phyloP scores from a whole-genome alignment of 805 yeast species.

The Scheffersomyces ergatensis region DNA sequence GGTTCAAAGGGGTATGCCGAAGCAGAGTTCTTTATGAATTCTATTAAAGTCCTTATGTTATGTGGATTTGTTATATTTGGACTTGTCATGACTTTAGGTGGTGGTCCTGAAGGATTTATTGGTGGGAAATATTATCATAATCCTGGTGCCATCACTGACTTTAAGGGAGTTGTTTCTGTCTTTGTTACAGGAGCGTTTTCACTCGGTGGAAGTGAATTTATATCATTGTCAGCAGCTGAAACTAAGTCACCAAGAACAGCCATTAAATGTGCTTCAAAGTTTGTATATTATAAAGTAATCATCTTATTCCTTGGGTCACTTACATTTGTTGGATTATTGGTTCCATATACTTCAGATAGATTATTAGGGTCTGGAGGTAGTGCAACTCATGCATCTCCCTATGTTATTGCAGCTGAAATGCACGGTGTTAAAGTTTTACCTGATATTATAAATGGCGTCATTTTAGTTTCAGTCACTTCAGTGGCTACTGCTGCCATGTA shows the following conservation, averaged over 20 bases:
- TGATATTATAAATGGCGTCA: slow-evolving; percentile 41
- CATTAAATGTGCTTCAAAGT: slow-evolving; percentile 38
- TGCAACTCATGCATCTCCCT: slow-evolving; percentile 38
- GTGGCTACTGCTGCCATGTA: slow-evolving; percentile 43
- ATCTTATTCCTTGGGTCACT: slow-evolving; percentile 39
- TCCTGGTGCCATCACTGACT: slow-evolving; percentile 35
- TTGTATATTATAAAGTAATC: slow-evolving; percentile 35
- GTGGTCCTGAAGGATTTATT: slow-evolving; percentile 30
- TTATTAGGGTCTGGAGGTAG: slow-evolving; percentile 33
- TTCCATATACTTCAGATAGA: slow-evolving; percentile 28
- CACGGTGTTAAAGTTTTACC: slow-evolving; percentile 38
- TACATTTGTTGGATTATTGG: slow-evolving; percentile 37
- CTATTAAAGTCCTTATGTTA: slow-evolving; percentile 32
- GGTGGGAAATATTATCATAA: slow-evolving; percentile 41
- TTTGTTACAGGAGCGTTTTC: slow-evolving; percentile 41
- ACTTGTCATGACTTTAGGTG: slow-evolving; percentile 37
- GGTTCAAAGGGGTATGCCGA: slow-evolving; percentile 48
- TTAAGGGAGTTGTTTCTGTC: slow-evolving; percentile 39
- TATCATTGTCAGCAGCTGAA: slow-evolving; percentile 36
- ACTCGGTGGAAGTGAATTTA: slow-evolving; percentile 41
- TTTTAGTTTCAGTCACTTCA: slow-evolving; percentile 39
- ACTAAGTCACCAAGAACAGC: slow-evolving; percentile 36
- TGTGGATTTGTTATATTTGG: slow-evolving; percentile 40
- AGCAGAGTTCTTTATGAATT: slow-evolving; percentile 39
- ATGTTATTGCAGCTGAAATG: slow-evolving; percentile 38